Evolutionary conservation across 106 monocot genomes (phyloP), one percentile per base, ranked within the genome.

Genomic region (Gastrodia elata): DNA sequence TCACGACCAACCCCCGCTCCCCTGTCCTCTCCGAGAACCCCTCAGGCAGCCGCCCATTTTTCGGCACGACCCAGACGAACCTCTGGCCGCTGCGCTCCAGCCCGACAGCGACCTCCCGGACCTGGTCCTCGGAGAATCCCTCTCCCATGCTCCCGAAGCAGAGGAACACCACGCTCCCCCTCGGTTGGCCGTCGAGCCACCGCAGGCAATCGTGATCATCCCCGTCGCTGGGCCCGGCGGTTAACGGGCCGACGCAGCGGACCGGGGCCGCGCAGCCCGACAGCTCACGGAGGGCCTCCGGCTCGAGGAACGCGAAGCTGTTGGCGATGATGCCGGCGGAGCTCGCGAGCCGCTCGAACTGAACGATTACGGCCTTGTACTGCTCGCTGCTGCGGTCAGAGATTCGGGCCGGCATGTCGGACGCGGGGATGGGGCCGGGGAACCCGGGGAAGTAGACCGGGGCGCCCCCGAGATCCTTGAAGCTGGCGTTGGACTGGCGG

Each of bases 61-160:
- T n/a, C n/a, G n/a, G n/a, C 14, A 86, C 84, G 20, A 86, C 88
- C 92, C 88, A 92, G 27, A 92, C 58, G 68, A 92, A 92, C 52
- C 83, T 61, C 46, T 92, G 83, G 41, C 82, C 86, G 74, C 84
- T 86, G 13, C 52, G 75, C 76, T 92, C 92, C 33, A 92, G 67
- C 26, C 88, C 92, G 8, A 18, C 36, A 1, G 92, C 92, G 14
- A 89, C 83, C 84, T 89, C 82, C 73, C 28, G 41, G 5, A 86
- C 68, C 75, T 92, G 92, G 59, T 76, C 82, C 6, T 39, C 69
- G 1, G 84, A 65, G 49, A 92, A 84, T 1, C 7, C 27, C 5
- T 84, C 88, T 27, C 61, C 61, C 41, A 86, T 24, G 82, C 91
- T 88, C 38, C 88, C 91, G 77, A 91, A 91, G 72, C 83, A 82